These are phyloP conservation scores for Mortierella sp. DNA, from an alignment of 371 early-diverging fungal genomes.

Conservation along the genomic window DNA sequence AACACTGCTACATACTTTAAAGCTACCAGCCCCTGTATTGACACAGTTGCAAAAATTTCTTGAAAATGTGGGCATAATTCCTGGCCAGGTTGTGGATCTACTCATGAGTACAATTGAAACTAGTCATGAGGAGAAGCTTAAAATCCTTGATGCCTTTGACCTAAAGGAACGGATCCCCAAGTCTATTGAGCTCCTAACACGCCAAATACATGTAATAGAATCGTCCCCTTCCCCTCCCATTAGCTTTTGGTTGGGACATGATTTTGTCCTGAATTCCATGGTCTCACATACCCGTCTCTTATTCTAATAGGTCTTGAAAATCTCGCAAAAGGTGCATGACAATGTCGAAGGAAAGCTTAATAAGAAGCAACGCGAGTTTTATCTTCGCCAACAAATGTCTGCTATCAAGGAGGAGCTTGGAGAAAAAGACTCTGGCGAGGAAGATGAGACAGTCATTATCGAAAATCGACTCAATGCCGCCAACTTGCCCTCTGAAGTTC, in stretches of 20 bases:
- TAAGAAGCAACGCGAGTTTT: slow-evolving; percentile 86
- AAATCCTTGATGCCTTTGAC: slow-evolving; percentile 70
- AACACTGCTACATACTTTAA: slow-evolving; percentile 73
- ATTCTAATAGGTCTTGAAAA: slow-evolving; percentile 70
- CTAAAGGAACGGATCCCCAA: slow-evolving; percentile 70
- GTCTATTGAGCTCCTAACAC: slow-evolving; percentile 75
- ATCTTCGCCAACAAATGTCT: slow-evolving; percentile 87
- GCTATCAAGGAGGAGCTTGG: slow-evolving; percentile 88
- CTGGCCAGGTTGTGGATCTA: slow-evolving; percentile 78
- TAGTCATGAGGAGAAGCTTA: slow-evolving; percentile 78
- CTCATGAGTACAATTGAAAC: slow-evolving; percentile 81
- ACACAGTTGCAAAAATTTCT: slow-evolving; percentile 76
- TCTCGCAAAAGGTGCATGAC: slow-evolving; percentile 84
- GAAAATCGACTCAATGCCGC: slow-evolving; percentile 69
- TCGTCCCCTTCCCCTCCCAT: not conserved
- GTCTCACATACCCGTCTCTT: not conserved
- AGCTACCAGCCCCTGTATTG: slow-evolving; percentile 72
- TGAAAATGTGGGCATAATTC: slow-evolving; percentile 63
- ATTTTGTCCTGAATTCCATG: not conserved
- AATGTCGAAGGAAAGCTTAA: slow-evolving; percentile 84
- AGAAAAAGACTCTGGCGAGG: slow-evolving; percentile 76
- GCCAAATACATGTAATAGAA: slow-evolving; percentile 77
- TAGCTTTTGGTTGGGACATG: not conserved
- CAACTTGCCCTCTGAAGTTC: slow-evolving; percentile 75
- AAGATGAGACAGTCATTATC: slow-evolving; percentile 65